Conservation (phyloP, 106 monocot species). For the Phalaenopsis equestris region DNA sequence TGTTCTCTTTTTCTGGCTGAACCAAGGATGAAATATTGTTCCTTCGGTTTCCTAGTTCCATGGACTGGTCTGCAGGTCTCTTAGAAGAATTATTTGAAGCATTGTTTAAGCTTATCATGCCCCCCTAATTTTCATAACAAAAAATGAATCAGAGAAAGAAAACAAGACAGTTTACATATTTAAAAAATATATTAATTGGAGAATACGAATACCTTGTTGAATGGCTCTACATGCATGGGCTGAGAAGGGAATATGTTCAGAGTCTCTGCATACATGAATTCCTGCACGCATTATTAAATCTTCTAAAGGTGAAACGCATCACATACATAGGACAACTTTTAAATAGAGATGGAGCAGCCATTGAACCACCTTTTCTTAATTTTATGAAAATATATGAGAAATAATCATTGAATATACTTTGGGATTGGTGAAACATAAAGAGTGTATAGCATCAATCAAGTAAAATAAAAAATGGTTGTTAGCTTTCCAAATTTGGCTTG, state of each 20-base stretch:
- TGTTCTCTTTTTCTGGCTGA: constrained; percentile 39
- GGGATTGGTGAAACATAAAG: neutral
- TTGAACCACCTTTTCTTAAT: neutral
- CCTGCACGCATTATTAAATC: constrained; percentile 42
- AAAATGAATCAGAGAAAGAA: neutral
- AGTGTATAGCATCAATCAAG: neutral
- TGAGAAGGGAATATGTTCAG: constrained; percentile 86
- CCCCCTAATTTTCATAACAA: constrained; percentile 17
- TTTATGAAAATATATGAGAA: neutral
- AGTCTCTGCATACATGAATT: constrained; percentile 76
- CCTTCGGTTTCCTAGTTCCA: constrained; percentile 34
- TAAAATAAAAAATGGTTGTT: neutral
- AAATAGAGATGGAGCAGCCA: neutral
- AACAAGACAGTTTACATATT: too few species aligned
- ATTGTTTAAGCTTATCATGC: constrained; percentile 30
- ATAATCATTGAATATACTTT: neutral
- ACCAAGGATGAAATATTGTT: constrained; percentile 4
- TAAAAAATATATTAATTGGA: neutral
- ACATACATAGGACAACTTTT: neutral
- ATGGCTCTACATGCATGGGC: constrained; percentile 78
- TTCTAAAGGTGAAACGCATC: constrained; percentile 17
- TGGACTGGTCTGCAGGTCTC: constrained; percentile 32
- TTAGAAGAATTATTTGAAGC: constrained; percentile 31
- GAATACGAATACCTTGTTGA: constrained; percentile 44
- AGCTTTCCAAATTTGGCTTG: neutral